Evolutionary conservation across 768 basidiomycete genomes (phyloP), one percentile per base, ranked within the genome.

Genomic region (Termitomyces sp.): DNA sequence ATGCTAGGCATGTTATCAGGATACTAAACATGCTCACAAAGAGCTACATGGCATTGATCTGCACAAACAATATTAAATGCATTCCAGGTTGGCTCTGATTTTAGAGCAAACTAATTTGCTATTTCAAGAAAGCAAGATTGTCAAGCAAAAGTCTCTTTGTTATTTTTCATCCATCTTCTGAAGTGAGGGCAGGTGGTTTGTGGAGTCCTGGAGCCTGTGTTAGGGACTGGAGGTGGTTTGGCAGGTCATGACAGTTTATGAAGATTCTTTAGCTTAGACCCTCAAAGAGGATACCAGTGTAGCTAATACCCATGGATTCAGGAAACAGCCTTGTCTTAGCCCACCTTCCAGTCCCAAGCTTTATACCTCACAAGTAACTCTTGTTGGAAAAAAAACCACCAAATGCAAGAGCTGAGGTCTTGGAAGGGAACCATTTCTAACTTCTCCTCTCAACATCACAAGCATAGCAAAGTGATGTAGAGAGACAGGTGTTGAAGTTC

Each of bases 331-430:
- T 20, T 39, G 9, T 42, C 26, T 37, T 36, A 44, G 37, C n/a
- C 26, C 51, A 7, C 26, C 55, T 26, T 41, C 51, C 49, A 20
- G 31, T 20, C 20, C 10, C 39, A 36, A 60, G 26, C 57, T 56
- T 24, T 62, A 57, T 36, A 57, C 61, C 20, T 63, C 64, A 34
- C 62, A 63, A 34, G 58, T 56, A 22, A 65, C 64, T 41, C 51
- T 63, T 12, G 53, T 63, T 36, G 60, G 34, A n/a, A n/a, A 45
- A 33, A 55, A 33, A 33, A 37, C 47, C 51, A 45, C 31, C 41
- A 28, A 48, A 41, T 34, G 6, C 39, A 49, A 34, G 33, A 20
- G 26, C 22, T 16, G 16, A 16, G 8, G 7, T 13, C 47, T 16
- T 37, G 8, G 15, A 51, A 16, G 4, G 10, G 18, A 34, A 15